Conservation (phyloP, 1,284 basidiomycete genomes). For the Chiua sp. region DNA sequence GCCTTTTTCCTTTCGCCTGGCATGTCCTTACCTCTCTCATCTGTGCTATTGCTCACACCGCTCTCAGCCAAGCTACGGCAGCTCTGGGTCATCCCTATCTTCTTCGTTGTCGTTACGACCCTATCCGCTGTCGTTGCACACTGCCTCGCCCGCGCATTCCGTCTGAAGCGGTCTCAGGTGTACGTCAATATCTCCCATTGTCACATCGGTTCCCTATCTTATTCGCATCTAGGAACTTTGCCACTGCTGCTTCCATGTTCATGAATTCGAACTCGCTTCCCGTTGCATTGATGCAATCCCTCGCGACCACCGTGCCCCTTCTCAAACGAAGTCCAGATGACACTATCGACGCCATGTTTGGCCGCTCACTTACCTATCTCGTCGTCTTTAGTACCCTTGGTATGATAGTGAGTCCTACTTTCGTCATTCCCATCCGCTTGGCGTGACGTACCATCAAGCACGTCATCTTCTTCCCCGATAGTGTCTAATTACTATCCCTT, state of each 20-base stretch:
- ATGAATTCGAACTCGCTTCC: conserved; percentile 95
- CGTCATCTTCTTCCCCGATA: neutral
- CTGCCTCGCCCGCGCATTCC: conserved; percentile 53
- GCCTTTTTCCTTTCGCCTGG: conserved; percentile 81
- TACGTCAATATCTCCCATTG: conserved; percentile 31
- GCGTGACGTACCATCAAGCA: neutral
- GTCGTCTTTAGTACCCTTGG: conserved; percentile 93
- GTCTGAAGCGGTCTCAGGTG: conserved; percentile 68
- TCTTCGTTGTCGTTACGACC: conserved; percentile 74
- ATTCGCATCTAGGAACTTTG: conserved; percentile 65
- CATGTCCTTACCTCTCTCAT: conserved; percentile 31
- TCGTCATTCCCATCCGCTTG: neutral
- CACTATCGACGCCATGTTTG: conserved; percentile 86
- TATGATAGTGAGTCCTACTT: conserved; percentile 71
- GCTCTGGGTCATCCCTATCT: conserved; percentile 91
- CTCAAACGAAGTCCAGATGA: conserved; percentile 88
- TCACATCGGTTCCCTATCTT: neutral
- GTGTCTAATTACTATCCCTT: neutral
- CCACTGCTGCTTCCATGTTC: conserved; percentile 86
- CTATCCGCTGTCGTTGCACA: conserved; percentile 66
- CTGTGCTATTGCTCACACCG: neutral
- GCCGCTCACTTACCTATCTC: conserved; percentile 90
- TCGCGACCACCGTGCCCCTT: conserved; percentile 84
- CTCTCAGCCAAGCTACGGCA: conserved; percentile 76
- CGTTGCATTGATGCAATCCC: conserved; percentile 90